Conservation (phyloP, 805 yeast genomes). For the Wickerhamiella spandovensis region DNA sequence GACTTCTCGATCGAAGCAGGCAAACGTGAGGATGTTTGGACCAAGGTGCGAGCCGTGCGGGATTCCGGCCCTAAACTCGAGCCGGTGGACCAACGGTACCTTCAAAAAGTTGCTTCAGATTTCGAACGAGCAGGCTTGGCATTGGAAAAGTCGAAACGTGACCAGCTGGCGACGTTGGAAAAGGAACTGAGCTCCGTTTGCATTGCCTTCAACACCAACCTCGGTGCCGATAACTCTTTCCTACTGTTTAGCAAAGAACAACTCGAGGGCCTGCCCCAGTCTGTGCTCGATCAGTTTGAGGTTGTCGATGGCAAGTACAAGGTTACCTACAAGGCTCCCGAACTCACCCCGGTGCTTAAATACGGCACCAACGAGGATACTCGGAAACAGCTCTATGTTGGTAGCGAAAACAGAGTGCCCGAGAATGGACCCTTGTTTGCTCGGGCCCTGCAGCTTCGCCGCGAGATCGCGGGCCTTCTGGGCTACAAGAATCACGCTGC, state of each 20-base stretch:
- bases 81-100: constrained; percentile 42
- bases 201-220: constrained; percentile 46
- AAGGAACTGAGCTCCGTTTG: constrained; percentile 45
- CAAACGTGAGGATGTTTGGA: constrained; percentile 52
- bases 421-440: constrained; percentile 44
- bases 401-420: constrained; percentile 54
- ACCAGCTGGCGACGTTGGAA: constrained; percentile 43
- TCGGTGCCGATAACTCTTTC: constrained; percentile 57
- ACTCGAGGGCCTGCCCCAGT: constrained; percentile 60
- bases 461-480: constrained; percentile 44
- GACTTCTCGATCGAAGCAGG: constrained; percentile 50
- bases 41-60: constrained; percentile 38
- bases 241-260: constrained; percentile 49
- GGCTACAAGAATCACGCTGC: constrained; percentile 62
- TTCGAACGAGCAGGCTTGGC: constrained; percentile 60
- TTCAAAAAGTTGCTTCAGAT: constrained; percentile 42
- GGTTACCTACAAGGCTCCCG: constrained; percentile 75
- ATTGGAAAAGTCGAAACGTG: constrained; percentile 40
- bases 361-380: constrained; percentile 52
- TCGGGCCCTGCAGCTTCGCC: constrained; percentile 49
- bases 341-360: constrained; percentile 61
- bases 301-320: constrained; percentile 34
- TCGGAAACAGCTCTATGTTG: constrained; percentile 50
- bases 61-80: constrained; percentile 29
- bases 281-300: constrained; percentile 45